Base-by-base conservation (phyloP, 2,329 filamentous ascomycete species). In the Neofusicoccum laricinum region DNA sequence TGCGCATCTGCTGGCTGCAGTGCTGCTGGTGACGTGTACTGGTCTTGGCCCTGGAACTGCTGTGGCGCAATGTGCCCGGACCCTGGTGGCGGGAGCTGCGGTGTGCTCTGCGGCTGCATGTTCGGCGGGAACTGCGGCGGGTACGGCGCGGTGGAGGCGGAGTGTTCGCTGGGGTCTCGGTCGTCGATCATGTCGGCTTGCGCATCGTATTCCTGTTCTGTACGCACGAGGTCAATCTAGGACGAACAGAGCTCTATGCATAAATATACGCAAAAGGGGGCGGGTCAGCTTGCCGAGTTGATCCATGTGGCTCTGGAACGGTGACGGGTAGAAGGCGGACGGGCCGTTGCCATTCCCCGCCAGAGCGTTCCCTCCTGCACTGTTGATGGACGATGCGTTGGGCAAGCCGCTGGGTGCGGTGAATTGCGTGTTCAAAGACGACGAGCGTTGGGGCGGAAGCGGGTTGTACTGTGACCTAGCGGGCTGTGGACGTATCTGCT, bases 121-220 rank as follows among this genome's bases (percentile, higher is more conserved):
- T 73, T 71, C 19, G 76, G 67, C 25, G 86, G 85, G 73, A 85
- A 83, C 65, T 80, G 79, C 66, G 82, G 81, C 12, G 86, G 81
- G 71, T 91, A 94, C 8, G 88, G 85, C 14, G 86, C 87, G 49
- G 88, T 85, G 46, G 87, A 88, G 63, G 89, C 85, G 11, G 88
- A 87, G 66, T 92, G 89, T 68, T 88, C 83, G 75, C 73, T 77
- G 46, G 82, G 86, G 71, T 91, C 89, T 69, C 88, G 81, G 66
- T 96, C 91, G 72, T 97, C 93, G 77, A 96, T 88, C 84, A 96
- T 91, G 72, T 94, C 92, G 76, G 86, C 87, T 80, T 92, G 91
- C 63, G 92, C 90, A 77, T 97, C 93, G 80, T 97, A 98, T 82
- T 98, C 94, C 85, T 96, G 93, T 82, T 98, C 94, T 97, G 82